A percentile compares a stretch with the other conserved stretches of the same genome.
Conservation (phyloP, 768 basidiomycete genomes). For the Russula ochroleuca region DNA sequence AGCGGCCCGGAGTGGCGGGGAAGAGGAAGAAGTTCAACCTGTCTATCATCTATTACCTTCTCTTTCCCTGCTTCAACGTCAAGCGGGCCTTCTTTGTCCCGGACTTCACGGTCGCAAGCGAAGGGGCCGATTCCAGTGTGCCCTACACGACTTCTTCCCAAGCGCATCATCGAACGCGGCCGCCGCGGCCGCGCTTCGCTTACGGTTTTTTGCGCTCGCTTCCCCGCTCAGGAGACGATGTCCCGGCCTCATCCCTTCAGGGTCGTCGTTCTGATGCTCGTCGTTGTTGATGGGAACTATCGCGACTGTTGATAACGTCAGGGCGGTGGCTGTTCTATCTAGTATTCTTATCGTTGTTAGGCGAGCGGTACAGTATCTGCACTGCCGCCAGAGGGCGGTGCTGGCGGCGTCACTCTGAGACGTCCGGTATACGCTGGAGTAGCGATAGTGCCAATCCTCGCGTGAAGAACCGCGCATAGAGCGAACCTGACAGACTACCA, state of each 20-base stretch:
- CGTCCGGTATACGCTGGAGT: conserved; percentile 66
- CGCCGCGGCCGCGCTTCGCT: conserved; percentile 42
- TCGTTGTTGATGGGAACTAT: not conserved
- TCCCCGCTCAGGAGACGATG: conserved; percentile 7
- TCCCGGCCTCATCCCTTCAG: not conserved
- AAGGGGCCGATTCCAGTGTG: conserved; percentile 36
- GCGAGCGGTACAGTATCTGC: not conserved
- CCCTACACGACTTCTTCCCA: conserved; percentile 57
- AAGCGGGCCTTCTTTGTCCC: not conserved
- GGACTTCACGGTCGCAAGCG: not conserved
- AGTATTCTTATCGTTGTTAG: not conserved
- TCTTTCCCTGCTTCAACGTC: not conserved
- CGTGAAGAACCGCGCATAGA: conserved; percentile 86
- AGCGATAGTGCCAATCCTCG: conserved; percentile 74
- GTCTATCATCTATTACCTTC: not conserved
- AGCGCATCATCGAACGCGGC: conserved; percentile 54
- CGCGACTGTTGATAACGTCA: too few species aligned
- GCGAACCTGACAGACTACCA: conserved; percentile 72
- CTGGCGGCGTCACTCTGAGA: conserved; percentile 79
- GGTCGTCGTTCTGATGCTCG: not conserved
- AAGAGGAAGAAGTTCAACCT: conserved; percentile 35
- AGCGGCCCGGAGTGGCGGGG: too few species aligned
- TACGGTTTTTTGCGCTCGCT: conserved; percentile 36
- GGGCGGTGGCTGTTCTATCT: not conserved
- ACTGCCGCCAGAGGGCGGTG: conserved; percentile 43